Conservation (phyloP, 345 rosid genomes). For the Linum trigynum region DNA sequence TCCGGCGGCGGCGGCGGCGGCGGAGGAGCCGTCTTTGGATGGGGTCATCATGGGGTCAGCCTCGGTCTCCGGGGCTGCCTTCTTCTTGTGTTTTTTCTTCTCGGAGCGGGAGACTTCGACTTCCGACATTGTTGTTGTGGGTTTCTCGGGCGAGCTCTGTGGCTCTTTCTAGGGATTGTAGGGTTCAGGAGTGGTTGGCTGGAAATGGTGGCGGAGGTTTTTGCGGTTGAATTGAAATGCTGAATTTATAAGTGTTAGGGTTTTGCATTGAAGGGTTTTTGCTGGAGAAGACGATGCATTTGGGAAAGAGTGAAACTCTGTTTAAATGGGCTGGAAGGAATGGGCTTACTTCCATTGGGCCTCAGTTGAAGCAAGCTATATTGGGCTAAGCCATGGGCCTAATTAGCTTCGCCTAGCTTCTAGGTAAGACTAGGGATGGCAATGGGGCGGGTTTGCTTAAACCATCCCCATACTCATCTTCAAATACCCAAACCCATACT, state of each 20-base stretch:
- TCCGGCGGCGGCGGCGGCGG: constrained; percentile 3
- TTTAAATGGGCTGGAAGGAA: not conserved
- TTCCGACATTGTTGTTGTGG: constrained; percentile 41
- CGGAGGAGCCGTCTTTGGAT: constrained; percentile 2
- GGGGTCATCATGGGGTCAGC: constrained; percentile 3
- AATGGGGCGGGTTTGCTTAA: too few species aligned
- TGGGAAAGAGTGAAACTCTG: not conserved
- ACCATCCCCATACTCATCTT: too few species aligned
- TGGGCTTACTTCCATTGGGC: not conserved
- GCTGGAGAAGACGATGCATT: not conserved
- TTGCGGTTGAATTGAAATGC: not conserved
- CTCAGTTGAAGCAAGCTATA: too few species aligned
- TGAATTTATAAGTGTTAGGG: not conserved
- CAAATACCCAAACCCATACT: too few species aligned
- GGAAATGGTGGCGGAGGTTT: not conserved
- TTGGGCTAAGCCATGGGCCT: too few species aligned
- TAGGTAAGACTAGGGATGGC: too few species aligned
- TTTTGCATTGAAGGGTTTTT: not conserved
- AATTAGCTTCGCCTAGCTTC: too few species aligned
- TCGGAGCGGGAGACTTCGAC: constrained; percentile 50
- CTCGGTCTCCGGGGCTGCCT: constrained; percentile 2
- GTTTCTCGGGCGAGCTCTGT: not conserved
- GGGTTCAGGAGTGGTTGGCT: constrained; percentile 2
- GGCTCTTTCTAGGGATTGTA: not conserved
- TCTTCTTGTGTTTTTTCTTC: constrained; percentile 53